These are phyloP conservation scores for Raddia distichophylla DNA, from an alignment of 176 grass and related monocot species.

Conservation along the genomic window DNA sequence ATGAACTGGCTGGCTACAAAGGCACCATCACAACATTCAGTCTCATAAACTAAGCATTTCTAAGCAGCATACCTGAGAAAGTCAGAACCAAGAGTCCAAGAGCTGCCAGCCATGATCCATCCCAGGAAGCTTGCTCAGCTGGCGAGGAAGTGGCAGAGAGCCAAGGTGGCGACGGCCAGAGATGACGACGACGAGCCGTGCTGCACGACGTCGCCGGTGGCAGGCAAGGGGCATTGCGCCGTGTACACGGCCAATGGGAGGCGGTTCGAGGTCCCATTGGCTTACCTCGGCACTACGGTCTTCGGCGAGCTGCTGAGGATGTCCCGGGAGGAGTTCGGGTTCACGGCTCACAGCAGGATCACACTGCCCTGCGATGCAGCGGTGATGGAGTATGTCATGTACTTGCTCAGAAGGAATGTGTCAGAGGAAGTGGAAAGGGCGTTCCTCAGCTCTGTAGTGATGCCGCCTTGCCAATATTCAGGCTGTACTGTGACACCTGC, in stretches of 20 bases:
- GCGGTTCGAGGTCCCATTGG: constrained; percentile 57
- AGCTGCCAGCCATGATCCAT: constrained; percentile 38
- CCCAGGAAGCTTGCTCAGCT: constrained; percentile 40
- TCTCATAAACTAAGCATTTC: constrained; percentile 35
- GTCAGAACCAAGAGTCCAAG: constrained; percentile 30
- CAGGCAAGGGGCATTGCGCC: constrained; percentile 52
- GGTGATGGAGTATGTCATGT: constrained; percentile 51
- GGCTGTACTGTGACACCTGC: constrained; percentile 6
- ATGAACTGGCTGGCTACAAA: constrained; percentile 18
- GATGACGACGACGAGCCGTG: constrained; percentile 18
- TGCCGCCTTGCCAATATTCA: constrained; percentile 34
- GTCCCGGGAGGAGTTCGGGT: constrained; percentile 57
- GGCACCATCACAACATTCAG: constrained; percentile 17
- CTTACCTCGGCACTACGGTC: constrained; percentile 45
- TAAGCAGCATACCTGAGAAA: neutral
- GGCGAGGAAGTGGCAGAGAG: constrained; percentile 38
- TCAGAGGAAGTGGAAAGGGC: constrained; percentile 57
- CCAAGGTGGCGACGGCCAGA: constrained; percentile 1
- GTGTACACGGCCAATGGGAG: constrained; percentile 53
- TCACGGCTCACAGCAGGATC: constrained; percentile 44
- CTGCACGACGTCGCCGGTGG: constrained; percentile 17
- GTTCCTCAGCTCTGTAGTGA: constrained; percentile 48
- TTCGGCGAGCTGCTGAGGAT: constrained; percentile 48
- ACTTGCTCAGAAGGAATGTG: constrained; percentile 53
- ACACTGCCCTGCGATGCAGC: constrained; percentile 55